A percentile compares a stretch with the other conserved stretches of the same genome.
These are phyloP conservation scores for Leccinum rimulosum DNA, from an alignment of 768 basidiomycete genomes.

Conservation along the genomic window DNA sequence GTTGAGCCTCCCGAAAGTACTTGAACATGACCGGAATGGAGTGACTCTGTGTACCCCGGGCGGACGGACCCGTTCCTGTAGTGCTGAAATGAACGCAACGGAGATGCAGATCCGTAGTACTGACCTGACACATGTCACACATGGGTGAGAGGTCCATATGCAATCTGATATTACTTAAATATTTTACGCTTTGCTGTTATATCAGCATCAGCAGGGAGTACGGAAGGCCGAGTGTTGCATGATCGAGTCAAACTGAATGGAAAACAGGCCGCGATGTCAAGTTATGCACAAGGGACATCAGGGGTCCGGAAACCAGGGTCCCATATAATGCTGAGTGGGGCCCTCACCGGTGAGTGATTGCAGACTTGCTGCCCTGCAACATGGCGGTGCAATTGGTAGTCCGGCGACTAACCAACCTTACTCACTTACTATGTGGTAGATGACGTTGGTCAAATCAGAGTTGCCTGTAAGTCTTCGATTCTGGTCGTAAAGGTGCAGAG, in stretches of 20 bases:
- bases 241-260: background rate
- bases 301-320: background rate
- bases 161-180: background rate
- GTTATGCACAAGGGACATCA: background rate
- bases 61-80: background rate
- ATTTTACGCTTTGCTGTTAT: background rate
- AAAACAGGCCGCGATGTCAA: background rate
- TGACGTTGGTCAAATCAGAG: background rate
- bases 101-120: background rate
- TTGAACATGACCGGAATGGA: background rate
- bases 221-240: background rate
- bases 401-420: background rate
- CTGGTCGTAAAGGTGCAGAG: background rate
- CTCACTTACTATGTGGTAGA: background rate
- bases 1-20: background rate
- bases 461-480: background rate
- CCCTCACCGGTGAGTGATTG: background rate
- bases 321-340: background rate
- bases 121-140: background rate
- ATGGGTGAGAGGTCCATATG: background rate
- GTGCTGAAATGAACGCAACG: background rate
- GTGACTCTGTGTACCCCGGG: background rate
- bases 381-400: background rate
- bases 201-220: background rate
- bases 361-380: background rate